These are phyloP conservation scores for Aspergillus conjunctus DNA, from an alignment of 495 filamentous ascomycete genomes.

Conservation along the genomic window DNA sequence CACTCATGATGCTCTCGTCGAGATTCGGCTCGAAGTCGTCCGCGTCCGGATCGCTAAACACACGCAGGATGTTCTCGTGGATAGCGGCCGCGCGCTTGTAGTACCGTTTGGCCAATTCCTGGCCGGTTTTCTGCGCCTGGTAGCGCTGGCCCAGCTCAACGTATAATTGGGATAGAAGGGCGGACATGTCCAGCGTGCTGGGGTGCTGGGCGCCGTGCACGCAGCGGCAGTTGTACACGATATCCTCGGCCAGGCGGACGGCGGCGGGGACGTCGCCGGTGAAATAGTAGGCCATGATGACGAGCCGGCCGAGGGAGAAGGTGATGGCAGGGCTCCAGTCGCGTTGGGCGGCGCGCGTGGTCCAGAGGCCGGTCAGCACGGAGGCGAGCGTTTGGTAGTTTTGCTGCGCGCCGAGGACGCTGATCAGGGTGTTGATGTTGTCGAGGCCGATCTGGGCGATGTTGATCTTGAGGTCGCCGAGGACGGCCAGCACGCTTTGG, in stretches of 20 bases:
- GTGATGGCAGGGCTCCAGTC: slow-evolving; percentile 32
- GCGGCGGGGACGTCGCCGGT: slow-evolving; percentile 35
- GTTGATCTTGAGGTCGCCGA: slow-evolving; percentile 26
- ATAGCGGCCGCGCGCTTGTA: slow-evolving; percentile 41
- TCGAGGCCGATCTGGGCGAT: slow-evolving; percentile 34
- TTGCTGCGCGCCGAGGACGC: slow-evolving; percentile 39
- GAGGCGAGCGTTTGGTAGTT: slow-evolving; percentile 41
- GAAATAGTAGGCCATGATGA: slow-evolving; percentile 41
- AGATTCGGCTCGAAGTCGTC: slow-evolving; percentile 31
- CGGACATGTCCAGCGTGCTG: slow-evolving; percentile 41
- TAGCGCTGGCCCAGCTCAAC: slow-evolving; percentile 36
- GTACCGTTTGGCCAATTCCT: slow-evolving; percentile 42
- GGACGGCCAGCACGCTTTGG: slow-evolving; percentile 22
- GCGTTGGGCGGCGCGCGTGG: slow-evolving; percentile 36
- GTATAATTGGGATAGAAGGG: slow-evolving; percentile 42
- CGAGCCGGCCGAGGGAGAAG: slow-evolving; percentile 40
- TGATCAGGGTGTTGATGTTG: slow-evolving; percentile 42
- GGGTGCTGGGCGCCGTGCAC: slow-evolving; percentile 42
- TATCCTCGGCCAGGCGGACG: slow-evolving; percentile 45
- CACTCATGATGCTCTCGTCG: slow-evolving; percentile 23
- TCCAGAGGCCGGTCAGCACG: slow-evolving; percentile 40
- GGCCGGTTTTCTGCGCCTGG: slow-evolving; percentile 34
- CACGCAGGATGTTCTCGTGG: slow-evolving; percentile 43
- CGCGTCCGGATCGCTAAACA: slow-evolving; percentile 34
- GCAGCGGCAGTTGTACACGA: slow-evolving; percentile 48